Evolutionary conservation across 257 asterid genomes (phyloP).

Genomic region (Salvia splendens): DNA sequence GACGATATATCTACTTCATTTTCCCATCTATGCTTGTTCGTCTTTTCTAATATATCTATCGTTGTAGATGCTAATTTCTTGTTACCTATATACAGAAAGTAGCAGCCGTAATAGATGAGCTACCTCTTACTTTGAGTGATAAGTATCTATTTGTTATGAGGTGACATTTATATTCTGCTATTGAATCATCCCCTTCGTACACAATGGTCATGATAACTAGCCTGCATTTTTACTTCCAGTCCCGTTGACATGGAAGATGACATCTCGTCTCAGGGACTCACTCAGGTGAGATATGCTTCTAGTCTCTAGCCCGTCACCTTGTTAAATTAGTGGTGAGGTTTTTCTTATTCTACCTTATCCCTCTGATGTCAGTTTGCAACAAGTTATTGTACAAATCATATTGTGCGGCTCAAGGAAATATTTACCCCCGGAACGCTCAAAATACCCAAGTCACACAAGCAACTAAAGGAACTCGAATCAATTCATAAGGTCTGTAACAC

Average conservation of each 20-base stretch:
- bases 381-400: slow-evolving; percentile 59
- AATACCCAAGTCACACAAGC: slow-evolving; percentile 72
- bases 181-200: slow-evolving; percentile 6
- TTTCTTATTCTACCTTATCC: slow-evolving; percentile 18
- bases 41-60: background rate
- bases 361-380: slow-evolving; percentile 68
- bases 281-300: slow-evolving; percentile 57
- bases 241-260: slow-evolving; percentile 85
- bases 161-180: slow-evolving; percentile 42
- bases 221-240: slow-evolving; percentile 46
- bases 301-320: slow-evolving; percentile 17
- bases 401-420: slow-evolving; percentile 82
- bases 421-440: slow-evolving; percentile 80
- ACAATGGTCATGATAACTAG: slow-evolving; percentile 23
- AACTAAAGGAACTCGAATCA: slow-evolving; percentile 92
- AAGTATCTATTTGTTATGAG: slow-evolving; percentile 82
- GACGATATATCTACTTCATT: slow-evolving; percentile 12
- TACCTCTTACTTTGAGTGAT: slow-evolving; percentile 75
- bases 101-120: slow-evolving; percentile 82
- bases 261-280: slow-evolving; percentile 89
- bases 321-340: slow-evolving; percentile 7
- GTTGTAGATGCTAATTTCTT: slow-evolving; percentile 26
- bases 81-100: slow-evolving; percentile 61
- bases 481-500: slow-evolving; percentile 77
- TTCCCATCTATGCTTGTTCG: slow-evolving; percentile 1